Evolutionary conservation across 2,329 filamentous ascomycete species (phyloP).

Genomic region (Escovopsis sp.): DNA sequence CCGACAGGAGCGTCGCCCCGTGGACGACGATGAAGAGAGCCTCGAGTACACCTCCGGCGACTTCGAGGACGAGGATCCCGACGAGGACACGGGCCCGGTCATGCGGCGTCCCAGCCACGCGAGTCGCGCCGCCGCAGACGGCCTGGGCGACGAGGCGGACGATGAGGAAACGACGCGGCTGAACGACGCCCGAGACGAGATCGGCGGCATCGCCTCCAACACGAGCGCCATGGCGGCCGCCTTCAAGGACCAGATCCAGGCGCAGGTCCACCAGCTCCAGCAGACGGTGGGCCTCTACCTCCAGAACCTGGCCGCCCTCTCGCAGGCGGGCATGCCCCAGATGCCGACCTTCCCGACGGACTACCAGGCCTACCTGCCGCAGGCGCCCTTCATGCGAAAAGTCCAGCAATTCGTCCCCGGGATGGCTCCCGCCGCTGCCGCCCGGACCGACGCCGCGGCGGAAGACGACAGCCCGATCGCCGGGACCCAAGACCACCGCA

Average conservation of each 20-base stretch:
- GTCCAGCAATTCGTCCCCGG: conserved; percentile 61
- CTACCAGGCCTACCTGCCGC: conserved; percentile 52
- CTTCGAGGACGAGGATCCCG: conserved; percentile 25
- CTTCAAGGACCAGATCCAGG: conserved; percentile 56
- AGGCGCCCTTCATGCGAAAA: conserved; percentile 49
- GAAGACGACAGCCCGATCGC: conserved; percentile 25
- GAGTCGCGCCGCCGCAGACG: neutral
- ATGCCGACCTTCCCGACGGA: conserved; percentile 44
- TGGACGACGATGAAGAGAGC: conserved; percentile 27
- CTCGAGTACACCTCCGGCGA: conserved; percentile 31
- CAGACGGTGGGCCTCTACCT: conserved; percentile 52
- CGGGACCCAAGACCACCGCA: too few species aligned
- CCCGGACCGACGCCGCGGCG: conserved; percentile 32
- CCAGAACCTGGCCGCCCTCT: conserved; percentile 38
- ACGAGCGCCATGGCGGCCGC: conserved; percentile 49
- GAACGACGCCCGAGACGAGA: conserved; percentile 21
- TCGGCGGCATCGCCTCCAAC: conserved; percentile 32
- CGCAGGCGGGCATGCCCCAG: conserved; percentile 43
- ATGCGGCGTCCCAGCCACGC: conserved; percentile 20
- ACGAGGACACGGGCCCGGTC: conserved; percentile 20
- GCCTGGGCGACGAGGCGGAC: conserved; percentile 17
- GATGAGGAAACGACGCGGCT: conserved; percentile 22
- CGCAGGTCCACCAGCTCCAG: conserved; percentile 64
- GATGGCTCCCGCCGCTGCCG: conserved; percentile 32
- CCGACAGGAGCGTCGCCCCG: conserved; percentile 21